Evolutionary conservation across 2,329 filamentous ascomycete genomes (phyloP), one percentile per base, ranked within the genome.

Genomic region (Keithomyces neogunnii): DNA sequence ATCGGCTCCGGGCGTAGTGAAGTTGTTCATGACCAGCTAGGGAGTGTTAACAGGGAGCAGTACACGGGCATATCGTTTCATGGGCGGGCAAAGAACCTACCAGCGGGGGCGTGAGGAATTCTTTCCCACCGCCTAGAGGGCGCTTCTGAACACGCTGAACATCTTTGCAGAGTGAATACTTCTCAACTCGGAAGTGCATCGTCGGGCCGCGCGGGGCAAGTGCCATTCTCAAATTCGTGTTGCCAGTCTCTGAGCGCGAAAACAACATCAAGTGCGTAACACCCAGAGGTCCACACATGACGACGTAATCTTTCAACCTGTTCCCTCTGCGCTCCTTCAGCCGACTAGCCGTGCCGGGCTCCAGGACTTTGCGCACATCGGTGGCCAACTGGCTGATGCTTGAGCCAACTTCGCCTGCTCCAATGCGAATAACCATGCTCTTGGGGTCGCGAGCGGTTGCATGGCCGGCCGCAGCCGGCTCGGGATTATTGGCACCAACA

Each of bases 401-500:
- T 53, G 89, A 82, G 52, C 93, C 93, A 49, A 99, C 89, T 66
- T 96, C 89, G 62, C 90, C 88, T 60, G 91, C 92, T 61, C 93
- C 93, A 62, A 96, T 91, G 60, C 93, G 88, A 69, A 99, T 96
- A 53, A 99, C 92, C 92, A 99, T 96, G 67, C 87, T 95, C 77
- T 96, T 96, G 35, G 93, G 93, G 48, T 84, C 78, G 57, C 84
- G 82, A 49, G 79, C 76, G 29, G 83, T 79, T 53, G 81, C 78
- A 68, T 84, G 82, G 52, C 81, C 77, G 43, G 76, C 73, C 56
- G 78, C 62, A 60, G 77, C 72, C 55, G 74, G 69, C 60, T 80
- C 80, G 49, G 80, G 78, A 59, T 81, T 81, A 55, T 75, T 78
- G 48, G 85, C 81, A 54, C 85, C 83, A 50, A 85, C 70, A 69